phyloP scores from a whole-genome alignment of 2,329 filamentous ascomycete species.

The Lachnellula subtilissima region DNA sequence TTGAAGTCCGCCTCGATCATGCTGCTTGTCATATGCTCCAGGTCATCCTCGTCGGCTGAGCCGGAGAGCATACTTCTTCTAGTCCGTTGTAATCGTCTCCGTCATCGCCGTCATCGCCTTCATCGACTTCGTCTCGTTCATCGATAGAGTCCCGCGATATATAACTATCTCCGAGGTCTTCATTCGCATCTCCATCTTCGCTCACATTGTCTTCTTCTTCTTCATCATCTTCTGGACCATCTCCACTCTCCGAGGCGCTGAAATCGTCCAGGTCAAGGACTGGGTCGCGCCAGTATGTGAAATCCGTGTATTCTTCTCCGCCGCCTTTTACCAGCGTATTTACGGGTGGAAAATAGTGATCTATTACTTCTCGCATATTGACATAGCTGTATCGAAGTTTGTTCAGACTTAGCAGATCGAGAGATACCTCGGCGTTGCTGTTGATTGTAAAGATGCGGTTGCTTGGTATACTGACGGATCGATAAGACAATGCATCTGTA shows the following conservation, averaged over 20 bases:
- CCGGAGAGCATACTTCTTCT: constrained; percentile 26
- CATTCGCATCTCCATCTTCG: constrained; percentile 43
- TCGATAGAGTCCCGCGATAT: constrained; percentile 46
- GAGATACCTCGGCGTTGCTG: constrained; percentile 88
- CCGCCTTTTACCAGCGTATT: constrained; percentile 81
- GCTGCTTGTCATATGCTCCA: constrained; percentile 15
- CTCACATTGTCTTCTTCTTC: constrained; percentile 46
- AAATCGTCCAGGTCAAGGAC: constrained; percentile 86
- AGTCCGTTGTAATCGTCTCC: constrained; percentile 38
- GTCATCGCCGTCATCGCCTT: constrained; percentile 44
- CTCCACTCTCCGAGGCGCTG: constrained; percentile 70
- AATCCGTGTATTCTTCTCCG: constrained; percentile 93
- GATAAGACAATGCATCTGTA: constrained; percentile 93
- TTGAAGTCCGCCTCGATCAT: constrained; percentile 31
- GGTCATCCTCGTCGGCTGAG: constrained; percentile 24
- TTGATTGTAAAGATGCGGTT: constrained; percentile 98
- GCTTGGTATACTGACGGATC: constrained; percentile 90
- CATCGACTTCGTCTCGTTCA: constrained; percentile 40
- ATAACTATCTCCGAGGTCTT: constrained; percentile 50
- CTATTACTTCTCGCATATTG: constrained; percentile 93
- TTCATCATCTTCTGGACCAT: constrained; percentile 50
- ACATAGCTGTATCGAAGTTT: constrained; percentile 96
- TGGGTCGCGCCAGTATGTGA: constrained; percentile 88
- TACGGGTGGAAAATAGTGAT: constrained; percentile 95
- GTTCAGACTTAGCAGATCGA: constrained; percentile 85